Conservation (phyloP, 2,329 filamentous ascomycete species). For the Dactylellina cionopaga region DNA sequence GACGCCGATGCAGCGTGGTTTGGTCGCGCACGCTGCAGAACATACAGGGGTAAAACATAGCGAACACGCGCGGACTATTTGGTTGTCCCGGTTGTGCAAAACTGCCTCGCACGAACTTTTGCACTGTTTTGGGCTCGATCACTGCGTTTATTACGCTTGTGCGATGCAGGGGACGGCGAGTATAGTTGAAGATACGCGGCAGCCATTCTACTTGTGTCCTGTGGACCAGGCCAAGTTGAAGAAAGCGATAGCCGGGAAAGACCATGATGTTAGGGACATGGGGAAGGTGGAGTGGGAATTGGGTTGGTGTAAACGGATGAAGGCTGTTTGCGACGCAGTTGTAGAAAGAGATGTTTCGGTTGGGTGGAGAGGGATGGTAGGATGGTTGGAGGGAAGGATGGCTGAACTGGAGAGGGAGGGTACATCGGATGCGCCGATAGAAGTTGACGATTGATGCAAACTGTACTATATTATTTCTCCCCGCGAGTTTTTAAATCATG, state of each 20-base stretch:
- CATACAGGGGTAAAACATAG: slow-evolving; percentile 4
- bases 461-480: no score
- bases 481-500: no score
- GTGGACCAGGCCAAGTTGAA: slow-evolving; percentile 69
- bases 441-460: no score
- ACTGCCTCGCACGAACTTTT: slow-evolving; percentile 74
- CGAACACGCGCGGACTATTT: slow-evolving; percentile 61
- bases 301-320: slow-evolving; percentile 33
- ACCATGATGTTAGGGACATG: background rate
- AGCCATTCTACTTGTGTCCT: slow-evolving; percentile 72
- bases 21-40: slow-evolving; percentile 54
- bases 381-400: slow-evolving; percentile 39
- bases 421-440: background rate
- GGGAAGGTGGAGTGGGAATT: slow-evolving; percentile 23
- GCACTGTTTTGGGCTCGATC: slow-evolving; percentile 73
- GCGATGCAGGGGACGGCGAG: slow-evolving; percentile 71
- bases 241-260: slow-evolving; percentile 52
- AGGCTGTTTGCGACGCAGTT: slow-evolving; percentile 2
- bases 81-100: slow-evolving; percentile 69
- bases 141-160: slow-evolving; percentile 74
- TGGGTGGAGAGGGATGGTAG: slow-evolving; percentile 30
- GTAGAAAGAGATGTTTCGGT: background rate
- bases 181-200: slow-evolving; percentile 69
- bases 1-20: slow-evolving; percentile 46
- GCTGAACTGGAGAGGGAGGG: slow-evolving; percentile 12